Evolutionary conservation across 108 stramenopile species (phyloP).

Genomic region (Asterionellopsis glacialis): DNA sequence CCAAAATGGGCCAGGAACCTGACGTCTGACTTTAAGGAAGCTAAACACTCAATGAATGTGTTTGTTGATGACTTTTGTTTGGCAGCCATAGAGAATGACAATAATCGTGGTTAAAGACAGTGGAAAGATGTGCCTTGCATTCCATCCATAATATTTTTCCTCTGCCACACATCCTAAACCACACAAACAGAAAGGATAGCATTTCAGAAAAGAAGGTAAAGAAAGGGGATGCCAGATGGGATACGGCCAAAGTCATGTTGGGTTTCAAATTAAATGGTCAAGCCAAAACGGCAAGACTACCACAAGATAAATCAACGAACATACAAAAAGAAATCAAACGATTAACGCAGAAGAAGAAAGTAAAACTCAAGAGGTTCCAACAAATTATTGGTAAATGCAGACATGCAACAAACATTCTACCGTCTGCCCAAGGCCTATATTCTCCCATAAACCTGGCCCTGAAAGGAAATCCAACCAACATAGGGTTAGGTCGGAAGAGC

Average conservation of each 20-base stretch:
- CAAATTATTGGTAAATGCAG: conserved; percentile 29
- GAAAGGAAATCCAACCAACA: neutral
- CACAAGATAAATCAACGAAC: conserved; percentile 26
- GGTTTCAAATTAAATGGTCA: conserved; percentile 33
- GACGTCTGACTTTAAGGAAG: too few species aligned
- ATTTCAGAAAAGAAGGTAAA: conserved; percentile 31
- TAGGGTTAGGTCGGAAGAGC: neutral
- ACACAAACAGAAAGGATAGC: too few species aligned
- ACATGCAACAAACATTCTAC: conserved; percentile 28
- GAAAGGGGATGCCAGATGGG: conserved; percentile 12
- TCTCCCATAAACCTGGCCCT: conserved; percentile 28
- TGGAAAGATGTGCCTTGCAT: too few species aligned
- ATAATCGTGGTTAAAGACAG: too few species aligned
- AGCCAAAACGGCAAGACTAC: too few species aligned
- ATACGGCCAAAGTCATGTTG: conserved; percentile 19
- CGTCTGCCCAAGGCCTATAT: conserved; percentile 26
- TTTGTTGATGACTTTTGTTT: too few species aligned
- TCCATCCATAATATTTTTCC: too few species aligned
- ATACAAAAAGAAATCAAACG: conserved; percentile 16
- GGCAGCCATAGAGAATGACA: too few species aligned
- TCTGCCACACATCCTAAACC: too few species aligned
- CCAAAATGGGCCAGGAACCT: too few species aligned
- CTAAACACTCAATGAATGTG: too few species aligned
- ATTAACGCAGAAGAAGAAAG: conserved; percentile 4
- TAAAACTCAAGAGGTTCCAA: conserved; percentile 20